Evolutionary conservation across 2,329 filamentous ascomycete species (phyloP), one percentile per base, ranked within the genome.

Genomic region (Plectosphaerella plurivora): DNA sequence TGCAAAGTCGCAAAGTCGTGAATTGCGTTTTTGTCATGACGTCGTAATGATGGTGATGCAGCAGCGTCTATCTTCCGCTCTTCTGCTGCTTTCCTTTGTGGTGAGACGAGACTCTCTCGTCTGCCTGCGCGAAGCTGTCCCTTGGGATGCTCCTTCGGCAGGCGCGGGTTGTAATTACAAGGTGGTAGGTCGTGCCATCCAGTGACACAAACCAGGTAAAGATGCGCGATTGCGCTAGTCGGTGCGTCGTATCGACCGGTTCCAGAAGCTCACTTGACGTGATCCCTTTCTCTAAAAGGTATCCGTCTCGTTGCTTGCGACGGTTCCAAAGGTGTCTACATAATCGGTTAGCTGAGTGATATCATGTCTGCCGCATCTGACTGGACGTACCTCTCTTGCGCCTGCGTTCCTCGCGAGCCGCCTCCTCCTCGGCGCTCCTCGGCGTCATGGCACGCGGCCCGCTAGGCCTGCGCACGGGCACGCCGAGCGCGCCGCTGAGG

Each of bases 391-490:
- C 77, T 76, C 81, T 74, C 71, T 84, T 85, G 42, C 77, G 72
- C 59, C 79, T 70, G 57, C 76, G 71, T 55, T 79, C 77, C 24
- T 74, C 73, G 51, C 67, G 67, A 9, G 70, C 70, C 18, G 69
- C 70, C 53, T 76, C 76, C 42, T 77, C 73, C 46, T 76, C 70
- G 0, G 71, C 71, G 53, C 73, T 78, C 65, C 74, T 81, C 1
- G 81, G 81, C 5, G 81, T 84, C 81, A 84, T 84, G 16, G 81
- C 80, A 56, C 81, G 68, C 14, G 81, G 81, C 20, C 81, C 81
- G 50, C 78, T 83, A 22, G 81, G 81, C 53, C 79, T 67, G 47
- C 81, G 72, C 9, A 72, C 65, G n/a, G 78, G 78, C 4, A 76
- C 71, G 7, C 76, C 77, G 6, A 79, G 70, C 7, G 77, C 79